Evolutionary conservation across 495 filamentous ascomycete genomes (phyloP), one percentile per base, ranked within the genome.

Genomic region (Neurospora sp.): DNA sequence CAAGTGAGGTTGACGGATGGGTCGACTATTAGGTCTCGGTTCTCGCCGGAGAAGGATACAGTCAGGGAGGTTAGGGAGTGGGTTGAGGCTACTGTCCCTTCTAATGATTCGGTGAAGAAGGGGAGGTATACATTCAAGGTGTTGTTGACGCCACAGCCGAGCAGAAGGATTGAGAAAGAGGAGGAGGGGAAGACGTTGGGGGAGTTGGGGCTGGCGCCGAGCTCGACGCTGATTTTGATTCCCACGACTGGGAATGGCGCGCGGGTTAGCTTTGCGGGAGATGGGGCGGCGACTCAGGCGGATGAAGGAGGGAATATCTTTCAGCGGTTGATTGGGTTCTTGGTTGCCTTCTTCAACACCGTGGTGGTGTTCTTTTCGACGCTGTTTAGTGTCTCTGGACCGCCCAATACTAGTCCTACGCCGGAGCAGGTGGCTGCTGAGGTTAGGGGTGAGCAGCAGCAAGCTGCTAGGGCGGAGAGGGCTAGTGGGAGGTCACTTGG

Each of bases 1-100:
- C 94, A 96, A 76, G 88, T 97, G 48, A 90, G 95, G 2, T 84
- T 97, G 0, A 91, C 97, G 48, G 93, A 97, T 78, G 95, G 95
- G 15, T 89, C 88, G 39, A 93, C 89, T 17, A 88, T 98, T 69
- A 89, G 93, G 39, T 85, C 84, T 36, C 89, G 86, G 28, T 97
- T 98, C 79, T 82, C 87, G 0, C 13, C 87, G 89, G 66, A 84
- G 31, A 84, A 83, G 1, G 84, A 88, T 13, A 92, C 88, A 17
- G 86, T 98, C n/a, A 82, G 77, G 7, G 88, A 92, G 45, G 92
- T 98, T 3, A 87, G 95, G 4, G 76, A 85, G 5, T 98, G 93
- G 93, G 85, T 98, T 13, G 92, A 96, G 71, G 79, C 82, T 36
- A 79, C 79, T 11, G 79, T 80, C 4, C 73, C 71, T 70, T 75